Percentiles rank a stretch among this genome's conserved stretches.
phyloP scores from a whole-genome alignment of 257 asterid genomes.

The Catharanthus roseus region DNA sequence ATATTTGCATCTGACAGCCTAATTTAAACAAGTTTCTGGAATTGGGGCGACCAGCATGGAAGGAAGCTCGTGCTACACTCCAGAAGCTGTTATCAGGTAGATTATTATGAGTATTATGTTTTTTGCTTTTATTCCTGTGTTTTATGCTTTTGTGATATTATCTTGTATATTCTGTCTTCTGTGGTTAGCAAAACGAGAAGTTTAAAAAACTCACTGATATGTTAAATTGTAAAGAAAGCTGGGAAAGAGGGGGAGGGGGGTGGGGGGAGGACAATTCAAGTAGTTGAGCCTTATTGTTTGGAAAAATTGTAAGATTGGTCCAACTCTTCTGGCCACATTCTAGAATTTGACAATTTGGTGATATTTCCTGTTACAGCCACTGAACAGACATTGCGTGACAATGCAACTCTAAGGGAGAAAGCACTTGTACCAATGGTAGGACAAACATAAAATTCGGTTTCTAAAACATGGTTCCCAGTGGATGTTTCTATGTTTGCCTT shows the following conservation, averaged over 20 bases:
- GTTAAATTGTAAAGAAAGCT: background rate
- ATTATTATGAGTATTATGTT: no score
- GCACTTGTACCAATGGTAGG: constrained; percentile 78
- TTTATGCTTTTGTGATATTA: background rate
- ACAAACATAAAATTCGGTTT: background rate
- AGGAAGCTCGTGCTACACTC: constrained; percentile 81
- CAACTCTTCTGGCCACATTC: background rate
- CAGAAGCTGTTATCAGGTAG: constrained; percentile 87
- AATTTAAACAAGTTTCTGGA: constrained; percentile 78
- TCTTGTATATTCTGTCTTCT: background rate
- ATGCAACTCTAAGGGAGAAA: constrained; percentile 51
- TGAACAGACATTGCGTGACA: constrained; percentile 76
- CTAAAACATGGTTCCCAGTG: constrained; percentile 5
- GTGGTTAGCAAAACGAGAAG: background rate
- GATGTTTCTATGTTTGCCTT: constrained; percentile 6
- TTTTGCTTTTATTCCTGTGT: background rate
- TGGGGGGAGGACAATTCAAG: no score
- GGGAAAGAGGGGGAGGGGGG: no score
- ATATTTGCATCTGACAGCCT: constrained; percentile 33
- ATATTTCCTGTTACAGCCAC: constrained; percentile 42
- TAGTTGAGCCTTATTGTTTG: background rate
- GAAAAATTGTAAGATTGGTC: background rate
- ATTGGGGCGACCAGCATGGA: constrained; percentile 93
- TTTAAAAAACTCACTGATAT: background rate
- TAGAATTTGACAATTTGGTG: constrained; percentile 8